Conservation (phyloP, 257 asterid genomes). For the Lycium barbarum region DNA sequence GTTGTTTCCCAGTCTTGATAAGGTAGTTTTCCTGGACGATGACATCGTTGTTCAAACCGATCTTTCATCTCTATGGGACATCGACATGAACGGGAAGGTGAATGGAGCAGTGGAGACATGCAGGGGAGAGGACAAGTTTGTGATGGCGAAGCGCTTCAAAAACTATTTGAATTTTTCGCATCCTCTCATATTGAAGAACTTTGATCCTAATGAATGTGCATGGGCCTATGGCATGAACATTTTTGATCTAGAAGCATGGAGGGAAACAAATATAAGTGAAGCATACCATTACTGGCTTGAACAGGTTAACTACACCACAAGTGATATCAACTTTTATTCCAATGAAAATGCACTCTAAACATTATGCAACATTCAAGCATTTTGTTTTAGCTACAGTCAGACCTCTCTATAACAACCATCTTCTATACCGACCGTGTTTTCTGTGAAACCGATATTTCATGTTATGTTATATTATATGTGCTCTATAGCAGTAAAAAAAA, state of each 20-base stretch:
- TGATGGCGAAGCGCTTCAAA: slow-evolving; percentile 86
- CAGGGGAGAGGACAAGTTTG: slow-evolving; percentile 78
- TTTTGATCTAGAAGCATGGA: slow-evolving; percentile 91
- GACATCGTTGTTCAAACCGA: slow-evolving; percentile 93
- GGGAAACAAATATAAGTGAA: slow-evolving; percentile 77
- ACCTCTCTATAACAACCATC: too few species aligned
- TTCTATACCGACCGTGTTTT: too few species aligned
- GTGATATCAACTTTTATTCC: background rate
- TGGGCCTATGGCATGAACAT: slow-evolving; percentile 99
- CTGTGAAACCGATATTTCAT: too few species aligned
- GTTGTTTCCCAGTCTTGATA: slow-evolving; percentile 91
- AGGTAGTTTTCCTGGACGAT: slow-evolving; percentile 89
- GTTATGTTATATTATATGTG: too few species aligned
- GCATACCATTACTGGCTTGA: slow-evolving; percentile 88
- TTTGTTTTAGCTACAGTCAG: background rate
- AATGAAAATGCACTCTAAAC: background rate
- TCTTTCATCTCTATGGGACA: slow-evolving; percentile 91
- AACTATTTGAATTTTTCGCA: slow-evolving; percentile 93
- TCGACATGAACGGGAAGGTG: slow-evolving; percentile 89
- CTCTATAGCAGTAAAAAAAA: too few species aligned
- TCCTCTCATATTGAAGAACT: slow-evolving; percentile 72
- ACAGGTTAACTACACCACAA: slow-evolving; percentile 54
- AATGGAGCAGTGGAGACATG: slow-evolving; percentile 99
- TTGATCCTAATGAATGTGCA: slow-evolving; percentile 88
- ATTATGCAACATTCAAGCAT: slow-evolving; percentile 1